Base-by-base conservation (phyloP, 2,329 filamentous ascomycete species). In the Didymella glomerata region DNA sequence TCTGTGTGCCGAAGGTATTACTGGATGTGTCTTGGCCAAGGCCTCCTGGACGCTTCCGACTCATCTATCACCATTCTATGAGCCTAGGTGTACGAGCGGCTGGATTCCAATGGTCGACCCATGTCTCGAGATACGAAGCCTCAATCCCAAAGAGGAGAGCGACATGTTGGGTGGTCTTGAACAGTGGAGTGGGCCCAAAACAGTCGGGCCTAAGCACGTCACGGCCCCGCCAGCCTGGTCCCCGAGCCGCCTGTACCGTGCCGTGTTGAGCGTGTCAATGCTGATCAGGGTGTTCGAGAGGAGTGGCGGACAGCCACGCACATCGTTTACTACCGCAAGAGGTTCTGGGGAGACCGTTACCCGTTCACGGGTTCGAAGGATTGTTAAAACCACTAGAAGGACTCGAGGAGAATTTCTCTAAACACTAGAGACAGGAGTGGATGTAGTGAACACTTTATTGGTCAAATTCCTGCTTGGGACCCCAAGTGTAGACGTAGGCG, bases 171-270 rank as follows among this genome's bases (percentile, higher is more conserved):
- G 41, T 13, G 10, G 32, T 22, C 30, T 3, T 46, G 13, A 14
- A 14, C 13, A 36, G 8, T 38, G 27, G 34, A 5, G 27, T 28
- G 22, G 32, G n/a, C 9, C n/a, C 28, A 40, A 22, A 20, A 30
- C 6, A 25, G 38, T 53, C 44, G 45, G 44, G 30, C 49, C 54
- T 34, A 48, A 24, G n/a, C n/a, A 42, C 20, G 18, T 20, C 38
- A 48, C 56, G 56, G 60, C 46, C 48, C 50, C 52, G 22, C 56
- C 49, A 34, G 18, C 16, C 28, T 36, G 40, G 48, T 42, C 41
- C 41, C 54, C 54, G 58, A 56, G 57, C 58, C 61, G 57, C 36
- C 16, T 46, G 32, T 44, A 20, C 54, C 46, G 34, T 44, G 38
- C 47, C 53, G 27, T 9, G 3, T 54, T 24, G 22, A 28, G 22